These are phyloP conservation scores for Exophiala calicioides DNA, from an alignment of 2,329 filamentous ascomycete species.

Conservation along the genomic window DNA sequence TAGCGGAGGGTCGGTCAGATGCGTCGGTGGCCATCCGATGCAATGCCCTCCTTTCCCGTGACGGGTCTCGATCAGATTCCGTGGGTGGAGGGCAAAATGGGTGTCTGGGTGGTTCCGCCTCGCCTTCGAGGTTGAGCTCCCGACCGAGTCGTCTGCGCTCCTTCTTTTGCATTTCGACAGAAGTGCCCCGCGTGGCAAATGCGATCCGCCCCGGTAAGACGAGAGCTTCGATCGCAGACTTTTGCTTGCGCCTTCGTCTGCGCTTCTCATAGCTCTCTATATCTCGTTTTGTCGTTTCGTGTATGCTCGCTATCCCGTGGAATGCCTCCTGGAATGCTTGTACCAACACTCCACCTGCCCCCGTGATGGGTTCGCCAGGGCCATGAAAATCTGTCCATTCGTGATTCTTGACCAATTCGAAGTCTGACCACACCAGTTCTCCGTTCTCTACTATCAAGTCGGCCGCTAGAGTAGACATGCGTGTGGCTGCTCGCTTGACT, in stretches of 20 bases:
- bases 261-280: slow-evolving; percentile 50
- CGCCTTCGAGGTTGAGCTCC: slow-evolving; percentile 25
- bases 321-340: slow-evolving; percentile 50
- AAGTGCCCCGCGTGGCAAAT: slow-evolving; percentile 22
- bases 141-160: slow-evolving; percentile 13
- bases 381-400: slow-evolving; percentile 59
- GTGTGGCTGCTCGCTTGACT: slow-evolving; percentile 49
- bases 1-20: slow-evolving; percentile 12
- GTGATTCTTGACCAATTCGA: slow-evolving; percentile 49
- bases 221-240: slow-evolving; percentile 19
- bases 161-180: slow-evolving; percentile 16
- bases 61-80: not conserved
- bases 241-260: slow-evolving; percentile 38
- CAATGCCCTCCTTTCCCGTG: not conserved
- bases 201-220: slow-evolving; percentile 27
- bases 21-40: slow-evolving; percentile 10
- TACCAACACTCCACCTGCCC: slow-evolving; percentile 48
- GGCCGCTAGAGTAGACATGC: slow-evolving; percentile 55
- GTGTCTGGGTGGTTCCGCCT: slow-evolving; percentile 24
- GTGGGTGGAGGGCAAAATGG: slow-evolving; percentile 7
- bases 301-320: slow-evolving; percentile 51
- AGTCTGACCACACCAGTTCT: slow-evolving; percentile 53
- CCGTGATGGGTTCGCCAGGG: slow-evolving; percentile 56
- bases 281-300: slow-evolving; percentile 50
- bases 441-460: slow-evolving; percentile 55